Percentiles rank a stretch among this genome's conserved stretches.
phyloP scores from a whole-genome alignment of 1,284 basidiomycete genomes.

The Sanghuangporus baumii region DNA sequence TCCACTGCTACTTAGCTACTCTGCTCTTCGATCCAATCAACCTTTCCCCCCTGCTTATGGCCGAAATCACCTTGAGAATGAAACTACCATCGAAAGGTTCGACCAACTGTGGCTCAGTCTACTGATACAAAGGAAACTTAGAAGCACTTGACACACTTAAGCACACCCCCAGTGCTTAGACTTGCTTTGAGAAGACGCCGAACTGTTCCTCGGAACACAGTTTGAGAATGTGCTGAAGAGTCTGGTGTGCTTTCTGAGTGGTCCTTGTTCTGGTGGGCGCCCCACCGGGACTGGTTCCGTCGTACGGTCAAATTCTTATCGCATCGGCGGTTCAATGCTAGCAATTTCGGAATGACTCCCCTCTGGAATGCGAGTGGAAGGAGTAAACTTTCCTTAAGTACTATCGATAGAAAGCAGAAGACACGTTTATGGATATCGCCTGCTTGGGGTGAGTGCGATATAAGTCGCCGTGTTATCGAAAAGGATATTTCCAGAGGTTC shows the following conservation, averaged over 20 bases:
- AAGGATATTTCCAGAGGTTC: neutral
- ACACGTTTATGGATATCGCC: neutral
- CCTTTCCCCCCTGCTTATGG: neutral
- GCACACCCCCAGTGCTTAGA: neutral
- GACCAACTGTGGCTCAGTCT: neutral
- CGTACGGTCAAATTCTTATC: neutral
- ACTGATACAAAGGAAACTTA: neutral
- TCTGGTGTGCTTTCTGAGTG: neutral
- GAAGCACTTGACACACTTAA: too few relatives aligned
- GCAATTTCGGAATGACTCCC: neutral
- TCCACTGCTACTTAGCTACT: neutral
- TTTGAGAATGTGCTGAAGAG: neutral
- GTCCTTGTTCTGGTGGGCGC: neutral
- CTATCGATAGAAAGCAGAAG: neutral
- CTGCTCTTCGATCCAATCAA: neutral
- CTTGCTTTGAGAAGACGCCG: neutral
- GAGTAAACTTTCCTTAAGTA: neutral
- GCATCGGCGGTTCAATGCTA: neutral
- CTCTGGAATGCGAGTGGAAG: neutral
- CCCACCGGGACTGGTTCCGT: neutral
- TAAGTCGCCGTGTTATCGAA: neutral
- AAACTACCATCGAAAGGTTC: neutral
- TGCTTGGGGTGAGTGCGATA: neutral
- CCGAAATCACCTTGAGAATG: neutral
- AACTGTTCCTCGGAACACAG: neutral